Conservation (phyloP, 345 rosid genomes). For the Eutrema yunnanense region DNA sequence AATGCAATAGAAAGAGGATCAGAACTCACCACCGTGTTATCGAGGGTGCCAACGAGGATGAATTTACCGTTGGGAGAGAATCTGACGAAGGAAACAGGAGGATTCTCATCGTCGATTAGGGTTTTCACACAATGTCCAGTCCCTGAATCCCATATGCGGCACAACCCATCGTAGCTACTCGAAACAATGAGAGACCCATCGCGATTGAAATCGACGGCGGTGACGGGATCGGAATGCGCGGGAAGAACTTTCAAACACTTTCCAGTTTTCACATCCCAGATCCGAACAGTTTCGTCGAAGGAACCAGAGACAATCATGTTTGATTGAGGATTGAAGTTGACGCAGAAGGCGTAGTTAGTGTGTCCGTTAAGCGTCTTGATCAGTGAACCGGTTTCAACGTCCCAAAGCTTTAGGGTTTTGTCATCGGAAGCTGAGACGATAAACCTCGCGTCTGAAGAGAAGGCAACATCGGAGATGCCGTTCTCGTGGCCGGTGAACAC, state of each 20-base stretch:
- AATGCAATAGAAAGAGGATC: not conserved
- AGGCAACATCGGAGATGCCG: slow-evolving; percentile 84
- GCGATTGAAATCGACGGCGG: slow-evolving; percentile 78
- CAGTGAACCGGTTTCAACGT: slow-evolving; percentile 57
- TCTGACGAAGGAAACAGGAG: slow-evolving; percentile 80
- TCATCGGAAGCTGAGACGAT: slow-evolving; percentile 93
- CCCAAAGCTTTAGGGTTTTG: slow-evolving; percentile 92
- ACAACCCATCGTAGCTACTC: slow-evolving; percentile 89
- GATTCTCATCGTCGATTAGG: slow-evolving; percentile 85
- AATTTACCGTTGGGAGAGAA: slow-evolving; percentile 94
- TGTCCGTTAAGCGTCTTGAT: slow-evolving; percentile 72
- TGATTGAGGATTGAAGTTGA: slow-evolving; percentile 76
- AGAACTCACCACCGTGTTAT: slow-evolving; percentile 65
- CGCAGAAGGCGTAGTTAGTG: slow-evolving; percentile 80
- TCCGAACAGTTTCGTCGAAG: slow-evolving; percentile 85
- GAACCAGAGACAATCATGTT: slow-evolving; percentile 92
- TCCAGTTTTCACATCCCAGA: slow-evolving; percentile 88
- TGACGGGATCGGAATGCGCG: slow-evolving; percentile 91
- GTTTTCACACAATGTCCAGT: slow-evolving; percentile 89
- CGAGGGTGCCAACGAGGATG: slow-evolving; percentile 85
- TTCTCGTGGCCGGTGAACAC: slow-evolving; percentile 64
- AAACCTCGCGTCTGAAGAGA: slow-evolving; percentile 82
- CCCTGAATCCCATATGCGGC: slow-evolving; percentile 85
- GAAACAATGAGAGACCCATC: slow-evolving; percentile 83
- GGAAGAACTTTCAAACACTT: slow-evolving; percentile 90